Percentiles rank a stretch among this genome's conserved stretches.
phyloP scores from a whole-genome alignment of 148 eudicot genomes.

The Rhododendron kiyosumense region DNA sequence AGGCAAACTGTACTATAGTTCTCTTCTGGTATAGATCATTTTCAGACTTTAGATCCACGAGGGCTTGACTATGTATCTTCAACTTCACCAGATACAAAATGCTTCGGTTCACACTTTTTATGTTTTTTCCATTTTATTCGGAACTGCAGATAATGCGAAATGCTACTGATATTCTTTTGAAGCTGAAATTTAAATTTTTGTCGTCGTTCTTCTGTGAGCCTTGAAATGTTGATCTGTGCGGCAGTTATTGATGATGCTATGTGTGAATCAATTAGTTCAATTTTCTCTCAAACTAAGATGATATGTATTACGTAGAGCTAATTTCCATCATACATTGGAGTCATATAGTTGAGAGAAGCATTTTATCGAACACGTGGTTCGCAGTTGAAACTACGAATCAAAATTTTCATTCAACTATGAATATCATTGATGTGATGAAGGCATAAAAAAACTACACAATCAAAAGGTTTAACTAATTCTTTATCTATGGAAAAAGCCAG shows the following conservation, averaged over 20 bases:
- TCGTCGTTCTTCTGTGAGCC: background rate
- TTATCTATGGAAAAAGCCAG: too few relatives aligned
- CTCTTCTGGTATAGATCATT: background rate
- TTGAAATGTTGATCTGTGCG: background rate
- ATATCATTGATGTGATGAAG: too few relatives aligned
- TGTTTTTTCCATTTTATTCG: background rate
- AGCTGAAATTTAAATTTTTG: background rate
- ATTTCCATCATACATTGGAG: too few relatives aligned
- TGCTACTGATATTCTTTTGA: background rate
- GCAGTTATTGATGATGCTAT: slow-evolving; percentile 78
- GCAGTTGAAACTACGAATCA: too few relatives aligned
- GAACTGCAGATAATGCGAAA: background rate
- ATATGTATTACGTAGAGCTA: too few relatives aligned
- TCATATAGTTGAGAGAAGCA: too few relatives aligned
- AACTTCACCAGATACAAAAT: background rate
- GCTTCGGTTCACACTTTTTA: background rate
- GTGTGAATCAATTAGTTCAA: slow-evolving; percentile 33
- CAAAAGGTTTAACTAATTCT: too few relatives aligned
- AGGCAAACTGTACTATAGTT: background rate
- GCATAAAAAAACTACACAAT: too few relatives aligned
- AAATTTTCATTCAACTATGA: too few relatives aligned
- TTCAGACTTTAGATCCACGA: background rate
- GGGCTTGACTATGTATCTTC: background rate
- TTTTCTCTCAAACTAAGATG: too few relatives aligned
- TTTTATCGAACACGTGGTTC: too few relatives aligned